Percentiles rank a stretch among this genome's conserved stretches.
Conservation (phyloP, 805 yeast genomes). For the Wickerhamiella musiphila region DNA sequence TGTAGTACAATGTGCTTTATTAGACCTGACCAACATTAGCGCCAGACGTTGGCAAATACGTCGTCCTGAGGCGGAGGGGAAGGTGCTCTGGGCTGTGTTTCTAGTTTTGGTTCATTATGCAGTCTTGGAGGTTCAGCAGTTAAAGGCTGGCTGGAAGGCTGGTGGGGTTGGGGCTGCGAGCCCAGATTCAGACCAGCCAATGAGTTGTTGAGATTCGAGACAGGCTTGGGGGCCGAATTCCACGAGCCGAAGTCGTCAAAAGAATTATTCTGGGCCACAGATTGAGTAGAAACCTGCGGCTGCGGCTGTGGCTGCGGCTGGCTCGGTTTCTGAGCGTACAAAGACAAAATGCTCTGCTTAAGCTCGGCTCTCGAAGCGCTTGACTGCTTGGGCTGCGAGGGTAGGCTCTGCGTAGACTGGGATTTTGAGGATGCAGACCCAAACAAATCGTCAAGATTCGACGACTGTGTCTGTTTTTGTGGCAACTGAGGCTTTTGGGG, state of each 20-base stretch:
- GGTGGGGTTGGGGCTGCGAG: too few relatives aligned
- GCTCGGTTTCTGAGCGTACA: constrained; percentile 59
- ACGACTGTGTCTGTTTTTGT: too few relatives aligned
- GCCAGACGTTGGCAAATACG: constrained; percentile 24
- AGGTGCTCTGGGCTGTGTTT: background rate
- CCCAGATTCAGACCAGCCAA: too few relatives aligned
- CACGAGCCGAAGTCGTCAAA: background rate
- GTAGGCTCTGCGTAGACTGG: background rate
- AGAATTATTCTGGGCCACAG: background rate
- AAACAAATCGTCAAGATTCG: too few relatives aligned
- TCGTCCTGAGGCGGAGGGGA: constrained; percentile 15
- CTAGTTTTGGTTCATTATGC: background rate
- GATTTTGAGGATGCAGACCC: too few relatives aligned
- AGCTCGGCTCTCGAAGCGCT: constrained; percentile 45
- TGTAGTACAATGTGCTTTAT: background rate
- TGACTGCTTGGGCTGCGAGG: background rate
- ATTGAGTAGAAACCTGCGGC: background rate
- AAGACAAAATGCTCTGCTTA: constrained; percentile 77
- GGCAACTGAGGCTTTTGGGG: too few relatives aligned
- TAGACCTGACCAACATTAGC: constrained; percentile 7
- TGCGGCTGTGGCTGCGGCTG: constrained; percentile 16
- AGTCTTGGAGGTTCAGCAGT: constrained; percentile 4
- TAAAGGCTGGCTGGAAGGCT: too few relatives aligned
- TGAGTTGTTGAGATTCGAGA: too few relatives aligned
- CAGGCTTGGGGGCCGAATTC: constrained; percentile 1